Conservation (phyloP, 768 basidiomycete species). For the Suillus fuscotomentosus region DNA sequence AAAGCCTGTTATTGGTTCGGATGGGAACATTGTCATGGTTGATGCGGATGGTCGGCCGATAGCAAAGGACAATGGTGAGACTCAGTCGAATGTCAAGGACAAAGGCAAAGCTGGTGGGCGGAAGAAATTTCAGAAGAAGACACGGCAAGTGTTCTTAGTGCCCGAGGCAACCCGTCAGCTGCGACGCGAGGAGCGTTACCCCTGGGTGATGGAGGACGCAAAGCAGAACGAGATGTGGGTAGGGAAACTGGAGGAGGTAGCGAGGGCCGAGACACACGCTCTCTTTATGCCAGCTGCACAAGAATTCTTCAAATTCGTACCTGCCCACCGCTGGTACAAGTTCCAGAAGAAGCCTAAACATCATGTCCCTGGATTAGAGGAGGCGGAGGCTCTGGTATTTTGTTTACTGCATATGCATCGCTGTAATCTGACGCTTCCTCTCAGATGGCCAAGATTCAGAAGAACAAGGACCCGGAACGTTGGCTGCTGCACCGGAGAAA, state of each 20-base stretch:
- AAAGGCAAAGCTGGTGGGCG: constrained; percentile 48
- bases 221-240: constrained; percentile 73
- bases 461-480: constrained; percentile 73
- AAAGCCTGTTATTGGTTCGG: constrained; percentile 75
- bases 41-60: constrained; percentile 77
- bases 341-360: constrained; percentile 85
- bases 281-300: constrained; percentile 84
- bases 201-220: constrained; percentile 90
- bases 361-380: constrained; percentile 63
- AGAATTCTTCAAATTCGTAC: constrained; percentile 85
- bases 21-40: constrained; percentile 79
- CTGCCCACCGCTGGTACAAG: constrained; percentile 89
- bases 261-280: constrained; percentile 68
- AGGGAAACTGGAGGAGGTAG: constrained; percentile 77
- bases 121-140: constrained; percentile 83
- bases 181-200: constrained; percentile 82
- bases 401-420: not conserved
- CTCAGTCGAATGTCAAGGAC: constrained; percentile 29
- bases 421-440: not conserved
- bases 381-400: constrained; percentile 66
- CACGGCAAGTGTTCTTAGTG: constrained; percentile 76
- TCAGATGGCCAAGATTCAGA: constrained; percentile 48
- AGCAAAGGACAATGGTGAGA: constrained; percentile 35
- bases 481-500: constrained; percentile 65
- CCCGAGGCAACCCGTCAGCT: constrained; percentile 77